Conservation (phyloP, 1,284 basidiomycete genomes). For the Wallemia hederae region DNA sequence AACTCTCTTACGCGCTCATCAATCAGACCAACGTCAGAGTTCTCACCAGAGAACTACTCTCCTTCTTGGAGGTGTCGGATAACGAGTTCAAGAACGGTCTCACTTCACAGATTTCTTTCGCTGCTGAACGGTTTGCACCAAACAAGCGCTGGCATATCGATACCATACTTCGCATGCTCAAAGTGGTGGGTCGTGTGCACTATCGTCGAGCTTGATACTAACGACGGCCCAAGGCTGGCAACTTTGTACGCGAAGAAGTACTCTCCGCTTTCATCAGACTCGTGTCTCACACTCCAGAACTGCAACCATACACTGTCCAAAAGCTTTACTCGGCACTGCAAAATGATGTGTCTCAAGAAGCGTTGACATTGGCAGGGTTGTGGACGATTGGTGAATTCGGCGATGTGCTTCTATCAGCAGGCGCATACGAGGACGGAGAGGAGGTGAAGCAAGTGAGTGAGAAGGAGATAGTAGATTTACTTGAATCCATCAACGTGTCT, state of each 20-base stretch:
- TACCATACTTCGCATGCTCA: slow-evolving; percentile 73
- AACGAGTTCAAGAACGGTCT: slow-evolving; percentile 95
- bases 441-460: slow-evolving; percentile 32
- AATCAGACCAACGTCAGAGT: slow-evolving; percentile 85
- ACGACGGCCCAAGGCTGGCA: slow-evolving; percentile 43
- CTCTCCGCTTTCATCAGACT: slow-evolving; percentile 81
- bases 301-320: slow-evolving; percentile 84
- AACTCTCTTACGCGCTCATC: slow-evolving; percentile 89
- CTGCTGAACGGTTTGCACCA: slow-evolving; percentile 85
- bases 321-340: slow-evolving; percentile 68
- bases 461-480: slow-evolving; percentile 36
- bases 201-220: not conserved
- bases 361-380: slow-evolving; percentile 64
- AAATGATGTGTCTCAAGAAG: slow-evolving; percentile 83
- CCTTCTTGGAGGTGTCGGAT: slow-evolving; percentile 92
- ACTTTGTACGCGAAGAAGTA: slow-evolving; percentile 91
- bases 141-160: slow-evolving; percentile 99
- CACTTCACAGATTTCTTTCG: slow-evolving; percentile 89
- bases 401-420: slow-evolving; percentile 60
- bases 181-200: slow-evolving; percentile 30
- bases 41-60: slow-evolving; percentile 67
- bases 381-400: slow-evolving; percentile 97
- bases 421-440: slow-evolving; percentile 58
- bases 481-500: slow-evolving; percentile 65
- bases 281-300: slow-evolving; percentile 83